Conservation (phyloP, 1,139 yeast genomes). For the Suhomyces guaymorum region DNA sequence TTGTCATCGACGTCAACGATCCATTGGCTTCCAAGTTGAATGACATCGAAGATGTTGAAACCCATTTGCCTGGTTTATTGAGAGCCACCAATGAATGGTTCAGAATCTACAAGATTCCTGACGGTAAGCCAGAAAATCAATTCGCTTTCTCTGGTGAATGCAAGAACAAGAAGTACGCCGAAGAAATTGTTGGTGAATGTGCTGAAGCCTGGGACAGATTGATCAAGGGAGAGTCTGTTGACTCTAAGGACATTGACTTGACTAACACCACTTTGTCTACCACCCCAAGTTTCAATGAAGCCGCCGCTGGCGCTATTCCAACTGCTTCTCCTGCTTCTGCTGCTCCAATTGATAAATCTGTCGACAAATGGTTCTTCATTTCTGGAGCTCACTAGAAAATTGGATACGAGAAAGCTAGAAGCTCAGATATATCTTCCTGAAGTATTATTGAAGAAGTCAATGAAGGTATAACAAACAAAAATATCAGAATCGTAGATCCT, state of each 20-base stretch:
- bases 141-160: conserved; percentile 86
- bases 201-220: conserved; percentile 76
- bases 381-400: conserved; percentile 66
- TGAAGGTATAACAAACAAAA: no score
- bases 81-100: conserved; percentile 91
- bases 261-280: conserved; percentile 68
- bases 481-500: no score
- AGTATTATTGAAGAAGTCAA: no score
- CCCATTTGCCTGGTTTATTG: conserved; percentile 80
- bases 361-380: conserved; percentile 99
- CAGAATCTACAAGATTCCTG: conserved; percentile 92
- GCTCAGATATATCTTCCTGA: no score
- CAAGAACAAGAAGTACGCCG: conserved; percentile 67
- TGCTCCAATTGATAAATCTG: conserved; percentile 93
- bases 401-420: no score
- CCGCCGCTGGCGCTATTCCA: conserved; percentile 59
- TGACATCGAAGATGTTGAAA: conserved; percentile 80
- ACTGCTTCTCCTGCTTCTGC: conserved; percentile 70
- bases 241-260: conserved; percentile 48
- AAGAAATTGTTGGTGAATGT: conserved; percentile 72
- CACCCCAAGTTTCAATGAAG: conserved; percentile 53
- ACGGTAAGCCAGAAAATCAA: conserved; percentile 84
- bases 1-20: conserved; percentile 80
- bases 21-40: conserved; percentile 74
- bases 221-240: conserved; percentile 53